These are phyloP conservation scores for Hypholoma fasciculare DNA, from an alignment of 768 basidiomycete species.

Conservation along the genomic window DNA sequence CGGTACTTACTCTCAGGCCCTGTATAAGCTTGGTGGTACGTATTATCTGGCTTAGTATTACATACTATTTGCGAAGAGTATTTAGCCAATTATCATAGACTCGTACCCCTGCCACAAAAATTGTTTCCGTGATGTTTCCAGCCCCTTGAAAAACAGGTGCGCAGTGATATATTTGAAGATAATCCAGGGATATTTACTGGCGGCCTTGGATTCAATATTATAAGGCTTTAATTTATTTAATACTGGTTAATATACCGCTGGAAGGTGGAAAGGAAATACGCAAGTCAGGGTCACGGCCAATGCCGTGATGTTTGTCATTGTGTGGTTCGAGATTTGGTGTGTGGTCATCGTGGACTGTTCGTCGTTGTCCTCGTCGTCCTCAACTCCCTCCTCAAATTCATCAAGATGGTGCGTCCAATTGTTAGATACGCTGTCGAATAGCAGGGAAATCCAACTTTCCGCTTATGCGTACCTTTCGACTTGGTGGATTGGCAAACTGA, in stretches of 20 bases:
- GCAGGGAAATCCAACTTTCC: slow-evolving; percentile 9
- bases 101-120: too few relatives aligned
- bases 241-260: background rate
- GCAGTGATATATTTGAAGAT: too few relatives aligned
- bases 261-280: background rate
- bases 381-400: slow-evolving; percentile 30
- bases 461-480: slow-evolving; percentile 6
- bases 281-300: background rate
- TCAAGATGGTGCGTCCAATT: slow-evolving; percentile 39
- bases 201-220: background rate
- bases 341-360: slow-evolving; percentile 13
- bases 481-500: slow-evolving; percentile 54
- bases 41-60: too few relatives aligned
- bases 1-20: too few relatives aligned
- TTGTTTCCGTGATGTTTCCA: too few relatives aligned
- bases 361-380: slow-evolving; percentile 30
- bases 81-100: too few relatives aligned
- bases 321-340: background rate
- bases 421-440: slow-evolving; percentile 4
- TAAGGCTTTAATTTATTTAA: background rate
- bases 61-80: too few relatives aligned
- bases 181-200: too few relatives aligned
- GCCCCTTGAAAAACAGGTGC: too few relatives aligned
- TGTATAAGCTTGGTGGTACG: too few relatives aligned
- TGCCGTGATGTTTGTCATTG: background rate